Percentiles rank a stretch among this genome's conserved stretches.
These are phyloP conservation scores for Nicotiana noctiflora DNA, from an alignment of 257 asterid genomes.

Conservation along the genomic window DNA sequence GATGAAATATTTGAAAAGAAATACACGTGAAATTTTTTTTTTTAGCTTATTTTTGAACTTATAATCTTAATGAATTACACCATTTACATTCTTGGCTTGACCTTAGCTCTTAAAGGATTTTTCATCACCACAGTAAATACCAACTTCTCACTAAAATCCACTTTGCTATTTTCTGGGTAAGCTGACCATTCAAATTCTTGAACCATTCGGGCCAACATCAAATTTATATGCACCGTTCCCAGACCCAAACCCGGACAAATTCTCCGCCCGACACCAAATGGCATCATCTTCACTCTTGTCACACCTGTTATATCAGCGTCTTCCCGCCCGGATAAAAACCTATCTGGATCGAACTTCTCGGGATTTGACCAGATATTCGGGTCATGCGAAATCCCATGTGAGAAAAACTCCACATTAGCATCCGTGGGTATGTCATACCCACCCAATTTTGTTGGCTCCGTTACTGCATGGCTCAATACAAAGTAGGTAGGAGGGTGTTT, in stretches of 20 bases:
- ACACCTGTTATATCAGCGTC: constrained; percentile 84
- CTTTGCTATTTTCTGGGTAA: constrained; percentile 50
- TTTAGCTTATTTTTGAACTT: neutral
- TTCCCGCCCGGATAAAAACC: constrained; percentile 56
- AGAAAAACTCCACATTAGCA: constrained; percentile 52
- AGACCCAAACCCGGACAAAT: constrained; percentile 86
- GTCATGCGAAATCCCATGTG: constrained; percentile 63
- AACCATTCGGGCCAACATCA: constrained; percentile 83
- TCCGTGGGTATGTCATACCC: constrained; percentile 77
- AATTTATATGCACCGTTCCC: constrained; percentile 67
- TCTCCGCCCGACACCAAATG: constrained; percentile 85
- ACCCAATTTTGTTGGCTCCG: constrained; percentile 56
- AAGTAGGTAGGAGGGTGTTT: constrained; percentile 90
- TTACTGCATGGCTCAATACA: constrained; percentile 60
- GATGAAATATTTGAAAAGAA: too few species aligned
- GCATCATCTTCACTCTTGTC: constrained; percentile 67
- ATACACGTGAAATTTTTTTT: too few species aligned
- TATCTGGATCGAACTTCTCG: constrained; percentile 69
- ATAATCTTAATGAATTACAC: neutral
- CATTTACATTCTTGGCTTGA: constrained; percentile 43
- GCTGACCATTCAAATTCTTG: constrained; percentile 85
- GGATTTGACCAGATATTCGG: constrained; percentile 75
- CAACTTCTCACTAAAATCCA: constrained; percentile 71
- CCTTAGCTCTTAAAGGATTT: constrained; percentile 54
- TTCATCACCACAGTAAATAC: constrained; percentile 88